phyloP scores from a whole-genome alignment of 2,329 filamentous ascomycete species.

The Fusarium decemcellulare region DNA sequence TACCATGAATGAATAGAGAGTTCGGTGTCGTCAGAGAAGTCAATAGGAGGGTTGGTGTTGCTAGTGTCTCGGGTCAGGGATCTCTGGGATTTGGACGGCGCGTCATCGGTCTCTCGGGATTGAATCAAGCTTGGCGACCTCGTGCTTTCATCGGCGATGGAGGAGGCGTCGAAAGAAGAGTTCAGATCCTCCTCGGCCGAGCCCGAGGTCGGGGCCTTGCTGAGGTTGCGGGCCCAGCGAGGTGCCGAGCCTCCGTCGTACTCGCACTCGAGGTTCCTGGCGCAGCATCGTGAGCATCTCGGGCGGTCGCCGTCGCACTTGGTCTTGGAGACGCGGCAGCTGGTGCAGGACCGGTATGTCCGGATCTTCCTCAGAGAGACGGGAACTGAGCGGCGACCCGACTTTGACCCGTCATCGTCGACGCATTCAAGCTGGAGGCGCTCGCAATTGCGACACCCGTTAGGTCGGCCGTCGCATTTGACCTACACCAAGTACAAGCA shows the following conservation, averaged over 20 bases:
- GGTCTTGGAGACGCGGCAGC: conserved; percentile 58
- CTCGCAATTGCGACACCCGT: conserved; percentile 60
- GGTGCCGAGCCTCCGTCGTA: conserved; percentile 57
- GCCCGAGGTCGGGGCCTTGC: conserved; percentile 41
- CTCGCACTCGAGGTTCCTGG: conserved; percentile 53
- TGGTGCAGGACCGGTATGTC: conserved; percentile 57
- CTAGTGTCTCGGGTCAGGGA: conserved; percentile 42
- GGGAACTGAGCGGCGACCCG: conserved; percentile 44
- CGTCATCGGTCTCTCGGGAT: conserved; percentile 42
- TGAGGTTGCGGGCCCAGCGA: conserved; percentile 54
- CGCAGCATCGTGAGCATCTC: conserved; percentile 53
- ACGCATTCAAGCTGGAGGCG: conserved; percentile 59
- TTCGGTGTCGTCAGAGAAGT: conserved; percentile 46
- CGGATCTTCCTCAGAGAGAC: conserved; percentile 55
- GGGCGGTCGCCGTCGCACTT: conserved; percentile 59
- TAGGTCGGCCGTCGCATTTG: conserved; percentile 59
- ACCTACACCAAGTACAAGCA: conserved; percentile 48
- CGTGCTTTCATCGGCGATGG: conserved; percentile 33
- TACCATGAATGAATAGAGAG: conserved; percentile 47
- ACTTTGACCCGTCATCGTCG: conserved; percentile 51
- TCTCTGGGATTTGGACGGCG: conserved; percentile 29
- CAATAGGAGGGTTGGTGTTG: conserved; percentile 37
- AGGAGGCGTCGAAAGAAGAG: conserved; percentile 37
- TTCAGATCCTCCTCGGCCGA: conserved; percentile 43
- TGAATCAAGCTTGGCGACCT: conserved; percentile 44